Evolutionary conservation across 257 asterid species (phyloP).

Genomic region (Fraxinus quadrangulata): DNA sequence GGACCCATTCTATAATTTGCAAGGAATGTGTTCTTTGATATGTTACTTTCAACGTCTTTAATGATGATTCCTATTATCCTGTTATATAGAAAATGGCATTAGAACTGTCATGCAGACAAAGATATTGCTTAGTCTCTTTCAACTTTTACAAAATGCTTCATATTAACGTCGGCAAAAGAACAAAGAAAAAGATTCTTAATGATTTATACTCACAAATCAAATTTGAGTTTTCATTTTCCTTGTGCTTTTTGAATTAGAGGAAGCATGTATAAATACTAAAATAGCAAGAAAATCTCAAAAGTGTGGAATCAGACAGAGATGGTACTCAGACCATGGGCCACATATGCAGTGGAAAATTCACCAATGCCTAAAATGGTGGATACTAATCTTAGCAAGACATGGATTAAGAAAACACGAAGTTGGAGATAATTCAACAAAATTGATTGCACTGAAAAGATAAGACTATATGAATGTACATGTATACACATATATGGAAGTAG

Average conservation of each 20-base stretch:
- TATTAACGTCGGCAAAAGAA: background rate
- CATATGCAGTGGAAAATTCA: background rate
- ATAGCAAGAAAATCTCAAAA: conserved; percentile 5
- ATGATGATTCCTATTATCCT: conserved; percentile 80
- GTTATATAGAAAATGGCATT: conserved; percentile 35
- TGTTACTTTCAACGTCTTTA: conserved; percentile 76
- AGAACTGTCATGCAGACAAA: conserved; percentile 24
- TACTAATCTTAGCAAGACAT: background rate
- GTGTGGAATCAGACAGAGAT: background rate
- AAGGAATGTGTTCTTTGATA: conserved; percentile 69
- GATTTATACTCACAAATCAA: background rate
- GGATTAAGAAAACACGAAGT: background rate
- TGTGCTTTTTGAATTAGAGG: background rate
- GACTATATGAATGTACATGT: background rate
- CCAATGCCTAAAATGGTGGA: background rate
- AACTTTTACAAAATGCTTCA: background rate
- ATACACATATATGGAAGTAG: background rate
- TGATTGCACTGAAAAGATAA: background rate
- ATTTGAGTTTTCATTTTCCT: background rate
- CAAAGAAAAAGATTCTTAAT: conserved; percentile 1
- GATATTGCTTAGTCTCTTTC: background rate
- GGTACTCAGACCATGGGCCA: background rate
- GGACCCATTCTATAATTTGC: conserved; percentile 75
- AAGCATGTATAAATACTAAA: conserved; percentile 1
- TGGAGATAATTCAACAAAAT: background rate